A percentile compares a stretch with the other conserved stretches of the same genome.
phyloP scores from a whole-genome alignment of 192 early-diverging fungal species.

The Kickxella alabastrina region DNA sequence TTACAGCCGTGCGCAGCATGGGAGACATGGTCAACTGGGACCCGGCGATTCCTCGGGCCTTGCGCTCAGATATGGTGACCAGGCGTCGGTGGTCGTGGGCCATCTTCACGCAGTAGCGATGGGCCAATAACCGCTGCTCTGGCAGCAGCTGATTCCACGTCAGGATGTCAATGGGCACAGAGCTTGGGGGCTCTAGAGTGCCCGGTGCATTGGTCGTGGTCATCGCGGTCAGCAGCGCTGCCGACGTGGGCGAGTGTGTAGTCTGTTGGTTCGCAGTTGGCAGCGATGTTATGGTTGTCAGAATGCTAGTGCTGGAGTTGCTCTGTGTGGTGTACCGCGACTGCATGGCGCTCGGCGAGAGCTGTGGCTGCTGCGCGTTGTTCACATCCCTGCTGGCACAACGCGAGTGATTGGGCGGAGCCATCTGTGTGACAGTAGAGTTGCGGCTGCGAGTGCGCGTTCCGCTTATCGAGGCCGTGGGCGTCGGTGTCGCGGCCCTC shows the following conservation, averaged over 20 bases:
- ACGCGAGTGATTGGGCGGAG: background rate
- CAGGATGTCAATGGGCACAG: constrained; percentile 45
- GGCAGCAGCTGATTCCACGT: constrained; percentile 50
- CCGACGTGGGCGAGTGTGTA: background rate
- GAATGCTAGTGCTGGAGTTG: constrained; percentile 1
- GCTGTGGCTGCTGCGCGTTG: background rate
- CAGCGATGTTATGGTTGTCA: background rate
- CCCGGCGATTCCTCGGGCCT: background rate
- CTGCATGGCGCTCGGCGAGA: background rate
- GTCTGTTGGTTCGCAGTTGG: background rate
- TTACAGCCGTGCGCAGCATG: background rate
- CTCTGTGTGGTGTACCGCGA: background rate
- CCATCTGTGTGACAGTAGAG: constrained; percentile 6
- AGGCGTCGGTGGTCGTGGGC: constrained; percentile 26
- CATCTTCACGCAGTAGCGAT: constrained; percentile 45
- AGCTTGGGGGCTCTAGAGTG: constrained; percentile 31
- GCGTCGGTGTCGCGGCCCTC: constrained; percentile 5
- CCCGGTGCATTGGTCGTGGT: constrained; percentile 5
- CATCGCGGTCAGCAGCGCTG: background rate
- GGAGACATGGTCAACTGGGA: background rate
- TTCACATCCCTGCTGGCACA: background rate
- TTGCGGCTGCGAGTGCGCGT: constrained; percentile 19
- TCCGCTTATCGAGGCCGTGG: constrained; percentile 16
- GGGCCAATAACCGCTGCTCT: constrained; percentile 36
- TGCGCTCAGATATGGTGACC: constrained; percentile 1